phyloP scores from a whole-genome alignment of 2,329 filamentous ascomycete species.

The Pyrenochaeta sp. region DNA sequence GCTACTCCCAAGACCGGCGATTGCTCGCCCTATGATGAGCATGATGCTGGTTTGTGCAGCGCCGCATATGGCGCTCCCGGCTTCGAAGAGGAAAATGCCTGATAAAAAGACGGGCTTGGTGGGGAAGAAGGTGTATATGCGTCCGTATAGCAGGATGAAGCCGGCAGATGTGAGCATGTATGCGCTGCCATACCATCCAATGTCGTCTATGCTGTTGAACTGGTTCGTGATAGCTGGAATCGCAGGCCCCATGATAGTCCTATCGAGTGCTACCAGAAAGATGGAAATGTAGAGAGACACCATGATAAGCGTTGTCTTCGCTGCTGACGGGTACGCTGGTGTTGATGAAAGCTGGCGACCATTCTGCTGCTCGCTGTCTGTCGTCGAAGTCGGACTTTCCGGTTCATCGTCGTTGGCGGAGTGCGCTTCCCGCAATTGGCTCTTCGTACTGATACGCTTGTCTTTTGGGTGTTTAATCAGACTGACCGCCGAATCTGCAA shows the following conservation, averaged over 20 bases:
- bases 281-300: slow-evolving; percentile 43
- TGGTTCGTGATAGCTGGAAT: slow-evolving; percentile 58
- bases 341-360: neutral
- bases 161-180: slow-evolving; percentile 52
- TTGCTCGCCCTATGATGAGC: slow-evolving; percentile 42
- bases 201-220: slow-evolving; percentile 52
- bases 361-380: slow-evolving; percentile 6
- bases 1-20: slow-evolving; percentile 42
- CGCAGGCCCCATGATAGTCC: slow-evolving; percentile 56
- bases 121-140: slow-evolving; percentile 57
- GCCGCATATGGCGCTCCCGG: slow-evolving; percentile 64
- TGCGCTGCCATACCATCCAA: slow-evolving; percentile 55
- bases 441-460: slow-evolving; percentile 16
- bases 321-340: slow-evolving; percentile 29
- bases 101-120: slow-evolving; percentile 61
- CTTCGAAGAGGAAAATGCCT: slow-evolving; percentile 56
- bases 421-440: slow-evolving; percentile 16
- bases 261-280: slow-evolving; percentile 48
- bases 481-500: slow-evolving; percentile 20
- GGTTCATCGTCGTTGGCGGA: slow-evolving; percentile 10
- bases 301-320: slow-evolving; percentile 41
- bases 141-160: slow-evolving; percentile 56
- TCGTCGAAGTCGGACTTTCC: neutral
- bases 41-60: slow-evolving; percentile 47
- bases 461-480: slow-evolving; percentile 11